Evolutionary conservation across 2,329 filamentous ascomycete genomes (phyloP), one percentile per base, ranked within the genome.

Genomic region (Leptographium radiaticola): DNA sequence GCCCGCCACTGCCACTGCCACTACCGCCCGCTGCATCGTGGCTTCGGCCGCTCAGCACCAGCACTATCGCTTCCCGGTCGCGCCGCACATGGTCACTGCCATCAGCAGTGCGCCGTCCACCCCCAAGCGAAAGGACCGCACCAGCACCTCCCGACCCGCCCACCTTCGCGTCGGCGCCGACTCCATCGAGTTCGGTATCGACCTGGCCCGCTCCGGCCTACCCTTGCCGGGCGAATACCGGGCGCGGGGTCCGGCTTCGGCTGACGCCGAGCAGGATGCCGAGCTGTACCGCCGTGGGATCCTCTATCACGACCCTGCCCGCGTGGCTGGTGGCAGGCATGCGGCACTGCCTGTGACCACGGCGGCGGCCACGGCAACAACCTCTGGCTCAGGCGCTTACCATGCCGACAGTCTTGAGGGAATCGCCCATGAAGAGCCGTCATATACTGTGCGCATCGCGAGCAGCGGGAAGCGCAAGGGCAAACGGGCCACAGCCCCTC

Each of bases 181-280:
- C 36, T 39, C 47, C n/a, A 49, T 52, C 31, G 50, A 36, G 30
- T n/a, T 36, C 31, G 50, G 38, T 31, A 20, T 52, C 30, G 50
- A 52, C 6, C 44, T 53, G 20, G 51, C 51, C 9, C 51, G 51
- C 11, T 53, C 51, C 2, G 51, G 47, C 25, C n/a, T 53, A 7
- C 44, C 20, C 20, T 16, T 53, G 25, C 51, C 51, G 7, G 45
- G 36, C 16, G 51, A 53, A 11, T 12, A 40, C 18, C 43, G 34
- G 18, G 3, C 10, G 20, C 18, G 16, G 13, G n/a, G 10, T 1
- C 20, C n/a, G 18, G 30, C 5, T 7, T 7, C 18, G 36, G 18
- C 20, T 31, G 43, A 46, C 33, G 43, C 36, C 3, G 25, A 30
- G 6, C 33, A 52, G 42, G 33, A 46, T 9, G 51, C 51, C 12